Conservation (phyloP, 2,329 filamentous ascomycete species). For the Neonectria ditissima region DNA sequence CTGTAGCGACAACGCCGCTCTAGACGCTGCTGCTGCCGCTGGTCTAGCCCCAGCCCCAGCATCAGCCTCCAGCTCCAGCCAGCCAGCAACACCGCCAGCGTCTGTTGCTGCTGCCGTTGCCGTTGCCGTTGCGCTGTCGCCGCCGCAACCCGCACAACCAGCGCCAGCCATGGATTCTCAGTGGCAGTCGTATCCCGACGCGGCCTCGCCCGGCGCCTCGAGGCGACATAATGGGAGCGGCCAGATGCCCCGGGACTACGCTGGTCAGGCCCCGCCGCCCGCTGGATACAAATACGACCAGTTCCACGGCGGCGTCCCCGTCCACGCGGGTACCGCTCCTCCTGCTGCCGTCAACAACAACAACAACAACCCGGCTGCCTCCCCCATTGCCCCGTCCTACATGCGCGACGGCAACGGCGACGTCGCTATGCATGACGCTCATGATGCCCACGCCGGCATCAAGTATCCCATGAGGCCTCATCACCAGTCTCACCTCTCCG, state of each 20-base stretch:
- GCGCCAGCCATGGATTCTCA: conserved; percentile 63
- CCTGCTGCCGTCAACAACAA: conserved; percentile 50
- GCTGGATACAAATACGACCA: conserved; percentile 76
- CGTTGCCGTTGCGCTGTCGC: conserved; percentile 23
- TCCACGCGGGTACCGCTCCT: conserved; percentile 42
- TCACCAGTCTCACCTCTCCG: conserved; percentile 78
- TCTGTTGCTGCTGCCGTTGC: conserved; percentile 18
- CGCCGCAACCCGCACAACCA: conserved; percentile 30
- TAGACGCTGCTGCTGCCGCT: conserved; percentile 20
- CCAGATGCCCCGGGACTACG: conserved; percentile 63
- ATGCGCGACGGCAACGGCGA: conserved; percentile 80
- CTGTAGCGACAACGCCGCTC: conserved; percentile 21
- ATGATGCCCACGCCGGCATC: conserved; percentile 84
- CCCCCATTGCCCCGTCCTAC: conserved; percentile 68
- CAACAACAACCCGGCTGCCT: conserved; percentile 66
- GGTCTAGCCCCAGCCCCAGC: conserved; percentile 20
- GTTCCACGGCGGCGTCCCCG: conserved; percentile 63
- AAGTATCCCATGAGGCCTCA: conserved; percentile 87
- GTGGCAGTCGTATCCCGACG: conserved; percentile 76
- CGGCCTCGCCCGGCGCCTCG: conserved; percentile 65
- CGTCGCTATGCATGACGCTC: conserved; percentile 86
- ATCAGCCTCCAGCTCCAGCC: conserved; percentile 37
- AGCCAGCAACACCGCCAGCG: conserved; percentile 29
- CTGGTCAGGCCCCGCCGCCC: conserved; percentile 55
- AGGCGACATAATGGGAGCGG: conserved; percentile 70